Evolutionary conservation across 768 basidiomycete genomes (phyloP), one percentile per base, ranked within the genome.

Genomic region (Chlorophyllum brunneum): DNA sequence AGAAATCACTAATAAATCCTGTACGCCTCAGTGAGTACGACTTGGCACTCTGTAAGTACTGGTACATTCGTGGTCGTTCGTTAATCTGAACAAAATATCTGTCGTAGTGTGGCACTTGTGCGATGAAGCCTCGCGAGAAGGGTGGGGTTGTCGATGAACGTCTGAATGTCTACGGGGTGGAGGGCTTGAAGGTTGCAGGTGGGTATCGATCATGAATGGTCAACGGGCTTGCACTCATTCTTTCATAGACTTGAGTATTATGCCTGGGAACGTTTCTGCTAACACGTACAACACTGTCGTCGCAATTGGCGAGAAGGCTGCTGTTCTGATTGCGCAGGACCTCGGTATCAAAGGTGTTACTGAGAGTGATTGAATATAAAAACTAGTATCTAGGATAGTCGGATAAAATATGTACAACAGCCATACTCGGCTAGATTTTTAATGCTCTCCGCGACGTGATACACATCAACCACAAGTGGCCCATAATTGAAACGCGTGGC

Each of bases 91-190:
- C n/a, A n/a, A n/a, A 34, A 37, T 15, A 29, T 8, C 16, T 33
- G 30, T 29, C 24, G 3, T 46, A 84, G 82, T 69, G 82, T 11
- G 83, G 83, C 33, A 86, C 83, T 0, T 85, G 83, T 53, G 77
- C 82, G 0, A 86, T 86, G 84, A 84, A 85, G 61, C 73, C 81
- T 2, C 73, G 76, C 16, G 71, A 78, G 15, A 50, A 72, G 34
- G 77, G 75, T 4, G 85, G 84, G 11, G 85, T 86, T 3, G 81
- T 88, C 6, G 82, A 88, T 58, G 47, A 75, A 24, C 67, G 67
- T n/a, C 65, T 87, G 34, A 81, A 81, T 55, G 83, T 88, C 10
- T 85, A 86, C 55, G 83, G 82, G 0, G 71, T 80, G 1, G 56
- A 68, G 56, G 74, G 74, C 24, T 67, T 87, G 45, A 83, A 86